phyloP scores from a whole-genome alignment of 176 grass and related monocot genomes.

The Raddia guianensis region DNA sequence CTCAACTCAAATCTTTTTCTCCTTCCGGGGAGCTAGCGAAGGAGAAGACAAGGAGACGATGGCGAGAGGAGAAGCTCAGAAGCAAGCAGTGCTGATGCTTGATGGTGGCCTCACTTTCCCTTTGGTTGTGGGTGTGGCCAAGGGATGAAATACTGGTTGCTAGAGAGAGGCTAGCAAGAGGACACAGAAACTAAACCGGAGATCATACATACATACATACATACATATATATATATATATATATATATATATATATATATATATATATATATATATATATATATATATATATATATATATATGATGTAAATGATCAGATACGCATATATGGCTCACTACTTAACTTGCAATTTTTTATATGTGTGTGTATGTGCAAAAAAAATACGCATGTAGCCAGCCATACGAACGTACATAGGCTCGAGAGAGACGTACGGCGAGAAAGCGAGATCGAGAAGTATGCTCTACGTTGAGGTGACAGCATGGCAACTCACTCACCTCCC shows the following conservation, averaged over 20 bases:
- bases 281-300: no score
- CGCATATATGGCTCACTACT: no score
- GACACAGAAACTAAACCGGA: slow-evolving; percentile 10
- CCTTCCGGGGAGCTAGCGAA: slow-evolving; percentile 25
- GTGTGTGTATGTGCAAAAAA: slow-evolving; percentile 8
- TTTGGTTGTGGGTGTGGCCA: slow-evolving; percentile 45
- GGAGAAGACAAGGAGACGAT: slow-evolving; percentile 13
- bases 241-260: no score
- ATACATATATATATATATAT: no score
- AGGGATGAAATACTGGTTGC: slow-evolving; percentile 46
- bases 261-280: no score
- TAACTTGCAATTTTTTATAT: no score
- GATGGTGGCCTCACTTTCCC: slow-evolving; percentile 43
- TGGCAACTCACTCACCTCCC: slow-evolving; percentile 39
- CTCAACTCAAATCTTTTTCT: slow-evolving; percentile 1
- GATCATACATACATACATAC: no score
- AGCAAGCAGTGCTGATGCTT: neutral
- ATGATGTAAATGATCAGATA: no score
- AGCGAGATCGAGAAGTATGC: slow-evolving; percentile 28
- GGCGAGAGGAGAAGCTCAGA: neutral
- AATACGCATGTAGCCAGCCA: slow-evolving; percentile 11
- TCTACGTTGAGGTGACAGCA: slow-evolving; percentile 57
- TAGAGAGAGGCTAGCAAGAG: slow-evolving; percentile 22
- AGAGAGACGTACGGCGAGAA: neutral
- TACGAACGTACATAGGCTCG: slow-evolving; percentile 28